Percentiles rank a stretch among this genome's conserved stretches.
Evolutionary conservation across 108 stramenopile genomes (phyloP).

Genomic region (Mediolabrus comicus): DNA sequence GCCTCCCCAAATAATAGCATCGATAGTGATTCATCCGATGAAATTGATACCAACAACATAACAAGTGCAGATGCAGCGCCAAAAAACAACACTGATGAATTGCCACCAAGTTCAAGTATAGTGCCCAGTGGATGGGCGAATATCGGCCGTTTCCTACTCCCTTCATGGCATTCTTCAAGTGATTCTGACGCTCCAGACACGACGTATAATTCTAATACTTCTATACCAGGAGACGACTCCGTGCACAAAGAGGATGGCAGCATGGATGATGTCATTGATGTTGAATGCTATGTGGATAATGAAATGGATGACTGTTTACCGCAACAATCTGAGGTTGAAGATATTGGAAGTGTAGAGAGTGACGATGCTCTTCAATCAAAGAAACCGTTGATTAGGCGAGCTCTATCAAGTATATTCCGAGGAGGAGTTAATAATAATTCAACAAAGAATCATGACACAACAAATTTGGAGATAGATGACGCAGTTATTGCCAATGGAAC

Average conservation of each 20-base stretch:
- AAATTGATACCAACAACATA: neutral
- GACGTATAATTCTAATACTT: neutral
- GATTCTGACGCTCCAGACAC: neutral
- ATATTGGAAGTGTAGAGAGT: neutral
- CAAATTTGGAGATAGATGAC: slow-evolving; percentile 7
- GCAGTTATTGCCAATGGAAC: neutral
- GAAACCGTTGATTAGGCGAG: neutral
- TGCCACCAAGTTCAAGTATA: no score
- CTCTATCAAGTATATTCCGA: neutral
- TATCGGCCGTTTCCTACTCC: slow-evolving; percentile 18
- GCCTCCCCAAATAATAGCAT: neutral
- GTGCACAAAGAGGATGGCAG: slow-evolving; percentile 1
- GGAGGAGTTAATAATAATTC: slow-evolving; percentile 3
- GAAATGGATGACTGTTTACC: neutral
- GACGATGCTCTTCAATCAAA: neutral
- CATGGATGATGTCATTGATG: slow-evolving; percentile 16
- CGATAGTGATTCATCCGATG: neutral
- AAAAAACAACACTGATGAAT: neutral
- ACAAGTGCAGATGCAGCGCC: neutral
- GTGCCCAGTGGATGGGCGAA: slow-evolving; percentile 29
- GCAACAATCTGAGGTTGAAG: neutral
- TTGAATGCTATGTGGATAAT: slow-evolving; percentile 3
- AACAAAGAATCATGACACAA: slow-evolving; percentile 4
- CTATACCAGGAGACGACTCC: neutral
- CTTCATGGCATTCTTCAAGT: slow-evolving; percentile 5